phyloP scores from a whole-genome alignment of 1,284 basidiomycete genomes.

The Papiliotrema nemorosa region DNA sequence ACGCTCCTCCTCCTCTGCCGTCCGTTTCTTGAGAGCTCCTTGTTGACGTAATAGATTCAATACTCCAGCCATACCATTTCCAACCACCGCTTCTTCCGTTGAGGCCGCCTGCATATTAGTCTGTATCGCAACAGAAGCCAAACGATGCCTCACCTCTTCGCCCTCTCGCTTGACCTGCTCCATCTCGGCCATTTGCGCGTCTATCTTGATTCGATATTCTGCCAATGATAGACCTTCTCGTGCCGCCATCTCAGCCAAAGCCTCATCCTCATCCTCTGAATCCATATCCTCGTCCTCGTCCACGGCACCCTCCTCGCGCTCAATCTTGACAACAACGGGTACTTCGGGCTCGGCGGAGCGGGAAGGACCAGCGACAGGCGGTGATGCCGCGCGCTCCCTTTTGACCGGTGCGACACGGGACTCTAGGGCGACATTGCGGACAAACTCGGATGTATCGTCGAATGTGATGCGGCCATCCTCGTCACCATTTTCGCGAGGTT shows the following conservation, averaged over 20 bases:
- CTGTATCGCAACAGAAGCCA: too few species aligned
- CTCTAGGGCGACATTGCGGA: constrained; percentile 71
- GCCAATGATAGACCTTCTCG: constrained; percentile 46
- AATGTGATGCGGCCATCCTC: constrained; percentile 71
- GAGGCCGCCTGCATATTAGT: constrained; percentile 3
- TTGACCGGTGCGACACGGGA: constrained; percentile 42
- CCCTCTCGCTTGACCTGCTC: constrained; percentile 71
- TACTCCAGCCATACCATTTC: constrained; percentile 79
- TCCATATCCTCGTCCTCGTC: constrained; percentile 62
- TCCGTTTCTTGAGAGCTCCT: constrained; percentile 71
- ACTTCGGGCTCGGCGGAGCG: constrained; percentile 53
- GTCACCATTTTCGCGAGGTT: constrained; percentile 59
- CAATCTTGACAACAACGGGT: constrained; percentile 51
- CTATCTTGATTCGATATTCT: constrained; percentile 48
- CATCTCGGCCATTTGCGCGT: constrained; percentile 45
- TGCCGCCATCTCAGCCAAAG: constrained; percentile 47
- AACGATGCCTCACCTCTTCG: constrained; percentile 54
- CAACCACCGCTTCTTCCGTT: constrained; percentile 63
- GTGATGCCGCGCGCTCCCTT: constrained; percentile 33
- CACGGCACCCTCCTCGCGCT: constrained; percentile 42
- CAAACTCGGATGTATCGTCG: constrained; percentile 96
- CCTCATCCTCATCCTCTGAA: constrained; percentile 70
- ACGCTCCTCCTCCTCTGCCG: constrained; percentile 67
- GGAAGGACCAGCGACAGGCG: constrained; percentile 27
- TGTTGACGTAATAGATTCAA: constrained; percentile 85